Conservation (phyloP, 1,284 basidiomycete species). For the Vanrija pseudolonga region DNA sequence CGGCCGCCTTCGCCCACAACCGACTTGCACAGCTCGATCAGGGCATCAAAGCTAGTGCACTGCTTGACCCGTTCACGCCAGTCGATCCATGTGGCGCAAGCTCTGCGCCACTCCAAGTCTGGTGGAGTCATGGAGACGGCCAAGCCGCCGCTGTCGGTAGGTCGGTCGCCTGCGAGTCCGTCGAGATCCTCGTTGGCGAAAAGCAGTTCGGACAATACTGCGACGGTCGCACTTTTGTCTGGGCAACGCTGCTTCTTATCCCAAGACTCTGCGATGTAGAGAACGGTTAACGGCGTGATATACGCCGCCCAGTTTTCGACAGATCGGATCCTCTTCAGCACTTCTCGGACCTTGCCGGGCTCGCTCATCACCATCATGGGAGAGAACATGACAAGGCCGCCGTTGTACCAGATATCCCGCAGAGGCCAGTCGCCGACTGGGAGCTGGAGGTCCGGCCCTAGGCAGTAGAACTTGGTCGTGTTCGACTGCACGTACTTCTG, state of each 20-base stretch:
- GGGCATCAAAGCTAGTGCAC: constrained; percentile 12
- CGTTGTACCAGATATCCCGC: constrained; percentile 22
- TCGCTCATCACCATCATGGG: constrained; percentile 28
- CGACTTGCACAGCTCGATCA: constrained; percentile 19
- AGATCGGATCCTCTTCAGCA: constrained; percentile 24
- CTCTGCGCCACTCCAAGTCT: constrained; percentile 7
- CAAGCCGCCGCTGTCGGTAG: constrained; percentile 12
- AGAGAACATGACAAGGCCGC: constrained; percentile 37
- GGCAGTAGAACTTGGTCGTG: constrained; percentile 8
- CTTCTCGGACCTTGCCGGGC: constrained; percentile 22
- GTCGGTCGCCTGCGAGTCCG: constrained; percentile 12
- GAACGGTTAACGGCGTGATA: constrained; percentile 27
- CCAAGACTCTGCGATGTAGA: constrained; percentile 27
- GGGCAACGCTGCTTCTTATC: constrained; percentile 18
- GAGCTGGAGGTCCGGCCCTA: constrained; percentile 22
- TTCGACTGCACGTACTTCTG: constrained; percentile 1
- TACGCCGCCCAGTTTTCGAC: constrained; percentile 33
- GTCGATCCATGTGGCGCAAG: constrained; percentile 22
- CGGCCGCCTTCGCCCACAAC: background rate
- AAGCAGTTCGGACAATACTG: constrained; percentile 19
- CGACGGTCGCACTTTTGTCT: constrained; percentile 20
- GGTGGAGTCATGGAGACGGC: constrained; percentile 29
- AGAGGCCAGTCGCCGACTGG: constrained; percentile 16
- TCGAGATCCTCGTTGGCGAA: constrained; percentile 25
- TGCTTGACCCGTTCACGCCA: constrained; percentile 22